Conservation (phyloP, 108 stramenopile genomes). For the Cyclotella sp. region DNA sequence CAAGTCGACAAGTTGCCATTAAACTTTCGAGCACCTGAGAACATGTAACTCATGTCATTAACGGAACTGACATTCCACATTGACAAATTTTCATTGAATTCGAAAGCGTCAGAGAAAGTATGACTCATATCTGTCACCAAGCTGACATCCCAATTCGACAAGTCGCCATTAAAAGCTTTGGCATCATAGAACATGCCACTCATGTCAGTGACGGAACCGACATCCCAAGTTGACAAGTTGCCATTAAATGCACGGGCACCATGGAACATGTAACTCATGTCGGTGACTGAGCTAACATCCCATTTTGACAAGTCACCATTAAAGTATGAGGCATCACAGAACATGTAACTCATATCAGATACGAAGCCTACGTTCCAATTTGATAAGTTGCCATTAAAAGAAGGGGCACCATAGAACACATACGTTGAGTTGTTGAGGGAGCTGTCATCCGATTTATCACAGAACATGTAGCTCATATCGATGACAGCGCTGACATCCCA, state of each 20-base stretch:
- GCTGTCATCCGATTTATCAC: background rate
- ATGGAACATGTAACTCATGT: background rate
- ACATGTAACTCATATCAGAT: background rate
- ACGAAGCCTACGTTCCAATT: background rate
- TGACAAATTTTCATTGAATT: background rate
- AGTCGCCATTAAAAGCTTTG: background rate
- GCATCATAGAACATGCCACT: background rate
- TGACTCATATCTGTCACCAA: background rate
- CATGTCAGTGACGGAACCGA: background rate
- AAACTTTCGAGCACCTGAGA: background rate
- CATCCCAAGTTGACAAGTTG: background rate
- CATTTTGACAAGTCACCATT: background rate
- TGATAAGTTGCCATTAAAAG: background rate
- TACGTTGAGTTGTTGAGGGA: background rate
- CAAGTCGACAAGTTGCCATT: background rate
- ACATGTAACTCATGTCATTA: conserved; percentile 1
- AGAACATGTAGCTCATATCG: conserved; percentile 2
- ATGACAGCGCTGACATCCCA: background rate
- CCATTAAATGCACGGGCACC: background rate
- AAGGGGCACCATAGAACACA: background rate
- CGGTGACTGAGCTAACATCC: background rate
- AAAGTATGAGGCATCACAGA: background rate
- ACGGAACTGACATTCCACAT: background rate
- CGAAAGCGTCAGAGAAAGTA: background rate
- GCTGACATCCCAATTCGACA: background rate